A percentile compares a stretch with the other conserved stretches of the same genome.
Evolutionary conservation across 2,329 filamentous ascomycete species (phyloP).

Genomic region (Neoscytalidium dimidiatum): DNA sequence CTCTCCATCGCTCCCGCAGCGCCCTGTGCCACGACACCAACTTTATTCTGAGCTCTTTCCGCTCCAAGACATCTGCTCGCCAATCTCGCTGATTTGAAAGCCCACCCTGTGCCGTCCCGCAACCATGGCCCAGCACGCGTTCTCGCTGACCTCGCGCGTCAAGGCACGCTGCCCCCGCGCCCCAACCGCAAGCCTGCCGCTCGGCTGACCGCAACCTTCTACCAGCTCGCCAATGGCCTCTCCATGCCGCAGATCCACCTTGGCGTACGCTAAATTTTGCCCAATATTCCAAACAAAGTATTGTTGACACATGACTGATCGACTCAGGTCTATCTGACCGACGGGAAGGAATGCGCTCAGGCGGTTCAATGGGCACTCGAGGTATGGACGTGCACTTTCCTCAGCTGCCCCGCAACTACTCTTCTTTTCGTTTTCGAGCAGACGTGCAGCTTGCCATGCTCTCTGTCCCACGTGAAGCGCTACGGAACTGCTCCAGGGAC

Average conservation of each 20-base stretch:
- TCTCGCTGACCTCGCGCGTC: slow-evolving; percentile 47
- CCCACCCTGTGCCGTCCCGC: slow-evolving; percentile 4
- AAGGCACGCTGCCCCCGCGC: slow-evolving; percentile 31
- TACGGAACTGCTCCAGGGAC: neutral
- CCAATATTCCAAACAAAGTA: neutral
- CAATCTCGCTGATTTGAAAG: slow-evolving; percentile 10
- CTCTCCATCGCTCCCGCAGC: slow-evolving; percentile 22
- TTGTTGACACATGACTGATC: neutral
- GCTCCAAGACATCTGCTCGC: slow-evolving; percentile 18
- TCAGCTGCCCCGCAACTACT: neutral
- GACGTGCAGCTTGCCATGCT: neutral
- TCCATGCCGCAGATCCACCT: slow-evolving; percentile 72
- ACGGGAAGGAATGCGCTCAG: slow-evolving; percentile 58
- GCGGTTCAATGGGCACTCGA: slow-evolving; percentile 61
- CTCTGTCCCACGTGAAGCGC: neutral
- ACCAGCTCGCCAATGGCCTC: slow-evolving; percentile 61
- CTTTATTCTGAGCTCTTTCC: slow-evolving; percentile 27
- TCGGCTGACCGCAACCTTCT: slow-evolving; percentile 26
- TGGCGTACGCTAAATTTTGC: slow-evolving; percentile 40
- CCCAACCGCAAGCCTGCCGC: neutral
- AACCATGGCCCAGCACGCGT: slow-evolving; percentile 23
- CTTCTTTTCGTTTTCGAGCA: neutral
- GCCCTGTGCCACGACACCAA: slow-evolving; percentile 26
- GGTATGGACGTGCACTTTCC: slow-evolving; percentile 28
- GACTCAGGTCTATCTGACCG: slow-evolving; percentile 65